Base-by-base conservation (phyloP, 805 yeast species). In the Crinitomyces ghanaensis region DNA sequence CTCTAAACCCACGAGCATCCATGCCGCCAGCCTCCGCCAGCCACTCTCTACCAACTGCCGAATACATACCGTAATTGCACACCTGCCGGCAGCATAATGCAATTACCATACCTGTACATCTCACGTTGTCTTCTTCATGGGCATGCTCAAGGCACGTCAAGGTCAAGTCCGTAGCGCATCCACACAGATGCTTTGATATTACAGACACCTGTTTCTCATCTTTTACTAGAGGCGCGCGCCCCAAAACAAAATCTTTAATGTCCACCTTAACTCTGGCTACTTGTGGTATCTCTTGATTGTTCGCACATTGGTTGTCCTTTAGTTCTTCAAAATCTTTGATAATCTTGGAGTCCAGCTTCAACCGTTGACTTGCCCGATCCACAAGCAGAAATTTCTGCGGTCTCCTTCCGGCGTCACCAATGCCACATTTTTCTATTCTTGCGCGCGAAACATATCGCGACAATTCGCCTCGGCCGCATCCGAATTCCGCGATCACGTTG, bases 71-170 rank as follows among this genome's bases (percentile, higher is more conserved):
- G 39, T 72, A 75, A 26, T 67, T 57, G 47, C 96, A 86, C 14
- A 77, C 75, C 49, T 85, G 96, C 35, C 96, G 66, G 54, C 96
- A 85, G 51, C 96, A 85, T 83, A 86, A 77, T 17, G 96, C 96
- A 20, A 85, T 82, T 19, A 81, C 57, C 41, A 80, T 56, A 0
- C 91, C 93, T 11, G n/a, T 20, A n/a, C 19, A 37, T 15, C 16
- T 32, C 5, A 28, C 35, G 19, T 38, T 30, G 17, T 17, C 20
- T 17, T 27, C 19, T 14, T 19, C 29, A 11, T 26, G 14, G 38
- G 55, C 54, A 26, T 68, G 67, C 29, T 65, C 39, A 2, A 84
- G 51, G 56, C 84, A 77, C 43, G 73, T 64, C 17, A 86, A 54
- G 0, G 95, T 79, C 31, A 85, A 59, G 52, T 85, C 96, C 0